Percentiles rank a stretch among this genome's conserved stretches.
These are phyloP conservation scores for Rubroshorea leprosula DNA, from an alignment of 345 rosid genomes.

Conservation along the genomic window DNA sequence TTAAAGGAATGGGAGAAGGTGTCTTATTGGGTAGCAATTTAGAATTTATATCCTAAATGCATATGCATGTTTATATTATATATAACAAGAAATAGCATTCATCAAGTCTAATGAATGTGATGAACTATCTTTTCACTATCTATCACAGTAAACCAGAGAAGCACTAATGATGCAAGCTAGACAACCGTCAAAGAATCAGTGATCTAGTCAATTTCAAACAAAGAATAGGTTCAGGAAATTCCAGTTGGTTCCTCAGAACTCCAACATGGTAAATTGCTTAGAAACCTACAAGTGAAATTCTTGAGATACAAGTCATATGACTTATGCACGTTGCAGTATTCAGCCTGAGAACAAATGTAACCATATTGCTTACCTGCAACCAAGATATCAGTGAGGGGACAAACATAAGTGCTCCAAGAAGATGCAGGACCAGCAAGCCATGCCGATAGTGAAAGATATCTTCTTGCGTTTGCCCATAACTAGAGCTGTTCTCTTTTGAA, in stretches of 20 bases:
- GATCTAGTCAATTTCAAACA: neutral
- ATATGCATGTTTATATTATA: no score
- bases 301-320: neutral
- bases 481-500: constrained; percentile 35
- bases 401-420: constrained; percentile 76
- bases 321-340: neutral
- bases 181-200: neutral
- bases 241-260: neutral
- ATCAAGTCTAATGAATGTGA: neutral
- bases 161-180: no score
- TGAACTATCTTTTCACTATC: neutral
- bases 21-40: no score
- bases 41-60: no score
- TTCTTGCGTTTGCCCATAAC: constrained; percentile 68
- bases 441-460: constrained; percentile 82
- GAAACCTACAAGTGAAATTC: neutral
- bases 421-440: constrained; percentile 74
- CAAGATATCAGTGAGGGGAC: constrained; percentile 85
- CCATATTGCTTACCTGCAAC: constrained; percentile 62
- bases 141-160: neutral
- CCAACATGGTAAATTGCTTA: no score
- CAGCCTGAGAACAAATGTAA: no score
- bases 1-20: no score
- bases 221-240: neutral
- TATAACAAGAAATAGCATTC: neutral